phyloP scores from a whole-genome alignment of 1,284 basidiomycete genomes.

The Schizopora paradoxa region DNA sequence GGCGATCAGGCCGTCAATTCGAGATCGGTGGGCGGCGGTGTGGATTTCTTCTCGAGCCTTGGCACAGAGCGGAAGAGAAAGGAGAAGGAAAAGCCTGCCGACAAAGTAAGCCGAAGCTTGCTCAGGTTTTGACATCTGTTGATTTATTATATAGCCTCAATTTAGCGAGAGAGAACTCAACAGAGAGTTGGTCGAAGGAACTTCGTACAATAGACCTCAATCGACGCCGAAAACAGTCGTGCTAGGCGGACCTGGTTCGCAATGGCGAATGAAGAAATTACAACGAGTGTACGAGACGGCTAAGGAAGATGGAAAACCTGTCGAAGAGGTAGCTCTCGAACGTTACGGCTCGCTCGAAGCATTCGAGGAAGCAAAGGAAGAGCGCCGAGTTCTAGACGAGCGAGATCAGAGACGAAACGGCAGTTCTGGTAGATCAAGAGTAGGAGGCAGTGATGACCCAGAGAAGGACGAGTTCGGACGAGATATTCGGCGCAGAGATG shows the following conservation, averaged over 20 bases:
- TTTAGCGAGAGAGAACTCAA: conserved; percentile 80
- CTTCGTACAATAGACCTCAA: conserved; percentile 52
- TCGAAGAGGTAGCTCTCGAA: conserved; percentile 86
- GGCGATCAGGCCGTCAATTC: conserved; percentile 49
- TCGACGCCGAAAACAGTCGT: conserved; percentile 47
- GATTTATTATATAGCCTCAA: conserved; percentile 38
- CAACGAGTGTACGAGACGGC: conserved; percentile 85
- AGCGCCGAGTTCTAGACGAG: conserved; percentile 81
- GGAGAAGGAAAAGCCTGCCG: conserved; percentile 55
- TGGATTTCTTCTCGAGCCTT: conserved; percentile 84
- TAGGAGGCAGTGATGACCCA: conserved; percentile 20
- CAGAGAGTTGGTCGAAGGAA: conserved; percentile 61
- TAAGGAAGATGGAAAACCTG: conserved; percentile 69
- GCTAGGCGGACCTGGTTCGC: conserved; percentile 87
- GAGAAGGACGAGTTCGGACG: conserved; percentile 26
- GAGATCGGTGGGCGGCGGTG: conserved; percentile 46
- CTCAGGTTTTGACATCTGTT: neutral
- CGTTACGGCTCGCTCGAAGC: conserved; percentile 81
- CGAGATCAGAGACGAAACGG: conserved; percentile 55
- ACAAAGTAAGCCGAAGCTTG: conserved; percentile 46
- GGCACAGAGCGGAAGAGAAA: conserved; percentile 74
- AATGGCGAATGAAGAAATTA: conserved; percentile 98
- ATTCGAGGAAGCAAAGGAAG: conserved; percentile 85
- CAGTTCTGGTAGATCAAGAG: too few species aligned
- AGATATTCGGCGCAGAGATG: conserved; percentile 32